phyloP scores from a whole-genome alignment of 192 early-diverging fungal genomes.

The Podila verticillata region DNA sequence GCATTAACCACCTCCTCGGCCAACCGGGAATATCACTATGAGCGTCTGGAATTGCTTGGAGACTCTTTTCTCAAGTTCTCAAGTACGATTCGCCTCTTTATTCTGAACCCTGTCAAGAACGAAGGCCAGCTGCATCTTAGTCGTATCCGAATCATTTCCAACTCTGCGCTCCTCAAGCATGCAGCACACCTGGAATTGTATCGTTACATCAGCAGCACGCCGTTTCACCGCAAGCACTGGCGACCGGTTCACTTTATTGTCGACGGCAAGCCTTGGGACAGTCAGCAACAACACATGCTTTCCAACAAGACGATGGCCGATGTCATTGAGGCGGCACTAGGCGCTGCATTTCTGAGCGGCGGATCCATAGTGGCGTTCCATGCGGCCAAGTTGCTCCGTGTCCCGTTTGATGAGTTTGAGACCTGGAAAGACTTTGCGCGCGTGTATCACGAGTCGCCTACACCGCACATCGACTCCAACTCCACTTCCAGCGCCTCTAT shows the following conservation, averaged over 20 bases:
- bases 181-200: constrained; percentile 66
- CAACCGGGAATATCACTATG: constrained; percentile 77
- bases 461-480: too few species aligned
- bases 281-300: constrained; percentile 56
- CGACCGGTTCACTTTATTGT: constrained; percentile 57
- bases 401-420: constrained; percentile 64
- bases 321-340: constrained; percentile 84
- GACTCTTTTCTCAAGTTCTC: constrained; percentile 90
- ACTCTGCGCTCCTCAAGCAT: constrained; percentile 70
- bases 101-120: constrained; percentile 73
- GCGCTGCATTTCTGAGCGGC: constrained; percentile 74
- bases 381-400: constrained; percentile 63
- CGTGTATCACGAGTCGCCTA: constrained; percentile 12
- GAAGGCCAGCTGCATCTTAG: constrained; percentile 84
- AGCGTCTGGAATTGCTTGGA: constrained; percentile 89
- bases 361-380: constrained; percentile 61
- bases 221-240: constrained; percentile 71
- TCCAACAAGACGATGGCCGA: constrained; percentile 90
- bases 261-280: constrained; percentile 32
- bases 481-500: too few species aligned
- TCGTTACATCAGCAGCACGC: constrained; percentile 66
- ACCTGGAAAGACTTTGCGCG: constrained; percentile 61
- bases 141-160: constrained; percentile 80
- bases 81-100: constrained; percentile 78
- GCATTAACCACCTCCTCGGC: constrained; percentile 83